Base-by-base conservation (phyloP, 2,329 filamentous ascomycete species). In the Colletotrichum tropicale region DNA sequence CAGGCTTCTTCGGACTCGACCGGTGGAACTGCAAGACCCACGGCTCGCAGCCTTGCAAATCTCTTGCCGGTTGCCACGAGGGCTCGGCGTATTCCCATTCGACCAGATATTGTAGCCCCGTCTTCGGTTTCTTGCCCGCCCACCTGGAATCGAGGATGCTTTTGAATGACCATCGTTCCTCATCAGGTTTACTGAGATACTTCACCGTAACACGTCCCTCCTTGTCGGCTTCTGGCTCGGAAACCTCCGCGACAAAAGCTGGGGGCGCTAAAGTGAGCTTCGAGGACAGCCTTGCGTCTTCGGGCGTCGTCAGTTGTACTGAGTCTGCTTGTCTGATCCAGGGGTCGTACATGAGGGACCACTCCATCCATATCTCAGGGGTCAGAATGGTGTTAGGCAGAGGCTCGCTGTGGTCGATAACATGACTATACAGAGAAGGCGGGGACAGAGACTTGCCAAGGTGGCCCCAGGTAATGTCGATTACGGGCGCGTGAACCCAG, bases 81-180 rank as follows among this genome's bases (percentile, higher is more conserved):
- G 70, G 64, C 24, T 75, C 56, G 4, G 73, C 73, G n/a, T 73
- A 73, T 32, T 73, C 64, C 73, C 73, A 73, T n/a, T 73, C 73
- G 9, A 75, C 43, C 16, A 75, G 56, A 30, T 73, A 75, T 30
- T 68, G 55, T 32, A 75, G 55, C 15, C 73, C 64, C 9, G 73
- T 73, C 32, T 38, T 56, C 13, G 70, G 55, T n/a, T 15, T 64
- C 32, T 68, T 75, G 4, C 73, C 73, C 15, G 43, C n/a, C 56
- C 70, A 73, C 9, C 34, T 67, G 18, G 73, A 75, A 28, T 75
- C 69, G 13, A 75, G 56, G 13, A 75, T 72, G 15, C 62, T 13
- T 24, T 28, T 72, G n/a, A 75, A 75, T 2, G 70, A 43, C 73
- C 73, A 75, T 10, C 73, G 70, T 21, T 75, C 70, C 64, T 75